Evolutionary conservation across 2,329 filamentous ascomycete genomes (phyloP).

Genomic region (Aurifilum marmelostoma): DNA sequence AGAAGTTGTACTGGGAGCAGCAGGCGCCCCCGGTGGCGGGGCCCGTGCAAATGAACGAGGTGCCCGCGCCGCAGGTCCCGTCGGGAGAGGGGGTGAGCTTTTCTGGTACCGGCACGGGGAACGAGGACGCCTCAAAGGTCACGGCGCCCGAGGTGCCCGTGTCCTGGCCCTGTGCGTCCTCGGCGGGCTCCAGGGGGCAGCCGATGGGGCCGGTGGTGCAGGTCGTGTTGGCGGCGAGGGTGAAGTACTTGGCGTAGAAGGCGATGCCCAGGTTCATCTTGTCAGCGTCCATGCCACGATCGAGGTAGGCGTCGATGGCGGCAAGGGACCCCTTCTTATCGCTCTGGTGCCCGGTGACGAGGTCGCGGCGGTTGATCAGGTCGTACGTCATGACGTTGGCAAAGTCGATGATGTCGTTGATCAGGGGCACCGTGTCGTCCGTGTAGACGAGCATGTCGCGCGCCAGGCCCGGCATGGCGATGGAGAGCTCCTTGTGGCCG

Average conservation of each 20-base stretch:
- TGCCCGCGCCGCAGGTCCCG: constrained; percentile 31
- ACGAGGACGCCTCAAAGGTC: constrained; percentile 45
- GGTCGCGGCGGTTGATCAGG: constrained; percentile 70
- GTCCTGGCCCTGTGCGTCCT: constrained; percentile 62
- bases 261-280: constrained; percentile 67
- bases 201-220: constrained; percentile 48
- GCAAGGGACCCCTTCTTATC: constrained; percentile 59
- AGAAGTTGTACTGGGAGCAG: constrained; percentile 32
- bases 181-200: constrained; percentile 59
- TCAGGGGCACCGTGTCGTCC: constrained; percentile 57
- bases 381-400: constrained; percentile 74
- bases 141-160: constrained; percentile 56
- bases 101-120: constrained; percentile 19
- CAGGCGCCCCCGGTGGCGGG: constrained; percentile 24
- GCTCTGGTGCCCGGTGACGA: constrained; percentile 65
- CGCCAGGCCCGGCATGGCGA: constrained; percentile 68
- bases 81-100: constrained; percentile 30
- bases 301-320: constrained; percentile 62
- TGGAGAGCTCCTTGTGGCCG: constrained; percentile 64
- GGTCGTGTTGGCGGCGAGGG: constrained; percentile 48
- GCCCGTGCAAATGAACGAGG: constrained; percentile 28
- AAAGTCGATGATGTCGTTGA: constrained; percentile 64
- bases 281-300: constrained; percentile 51
- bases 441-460: constrained; percentile 72
- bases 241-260: constrained; percentile 70